Evolutionary conservation across 192 early-diverging fungal genomes (phyloP).

Genomic region (Coemansia sp.): DNA sequence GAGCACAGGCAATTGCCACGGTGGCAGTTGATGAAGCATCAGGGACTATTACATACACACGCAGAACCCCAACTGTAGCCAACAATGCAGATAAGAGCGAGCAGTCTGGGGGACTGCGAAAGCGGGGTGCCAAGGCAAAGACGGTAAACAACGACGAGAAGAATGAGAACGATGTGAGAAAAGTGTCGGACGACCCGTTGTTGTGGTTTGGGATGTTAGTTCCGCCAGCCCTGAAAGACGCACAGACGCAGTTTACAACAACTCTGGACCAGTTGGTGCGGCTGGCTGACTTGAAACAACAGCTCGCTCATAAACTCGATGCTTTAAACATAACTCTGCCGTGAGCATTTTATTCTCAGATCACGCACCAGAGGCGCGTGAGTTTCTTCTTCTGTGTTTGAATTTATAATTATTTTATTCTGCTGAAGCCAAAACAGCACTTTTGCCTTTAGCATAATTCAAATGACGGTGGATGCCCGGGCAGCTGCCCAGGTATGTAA

Average conservation of each 20-base stretch:
- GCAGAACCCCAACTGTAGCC: background rate
- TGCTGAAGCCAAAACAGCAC: background rate
- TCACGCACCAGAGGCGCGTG: background rate
- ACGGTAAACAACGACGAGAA: background rate
- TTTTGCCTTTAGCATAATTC: background rate
- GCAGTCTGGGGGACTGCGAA: background rate
- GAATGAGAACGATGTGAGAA: background rate
- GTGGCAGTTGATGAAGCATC: constrained; percentile 10
- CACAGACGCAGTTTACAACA: constrained; percentile 35
- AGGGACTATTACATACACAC: background rate
- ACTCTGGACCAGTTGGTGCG: constrained; percentile 28
- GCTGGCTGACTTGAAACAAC: constrained; percentile 32
- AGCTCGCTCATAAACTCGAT: background rate
- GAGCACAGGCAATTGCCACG: constrained; percentile 35
- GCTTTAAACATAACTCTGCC: background rate
- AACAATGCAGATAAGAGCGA: background rate
- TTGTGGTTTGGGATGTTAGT: constrained; percentile 54
- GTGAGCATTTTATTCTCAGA: background rate
- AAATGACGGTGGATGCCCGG: constrained; percentile 19
- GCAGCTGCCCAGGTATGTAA: constrained; percentile 38
- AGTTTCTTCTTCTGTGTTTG: background rate
- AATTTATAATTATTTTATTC: constrained; percentile 2
- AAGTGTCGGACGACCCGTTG: constrained; percentile 31
- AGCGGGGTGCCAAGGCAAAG: background rate
- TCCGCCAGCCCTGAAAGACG: constrained; percentile 42